Conservation (phyloP, 257 asterid species). For the Thymus quinquecostatus region DNA sequence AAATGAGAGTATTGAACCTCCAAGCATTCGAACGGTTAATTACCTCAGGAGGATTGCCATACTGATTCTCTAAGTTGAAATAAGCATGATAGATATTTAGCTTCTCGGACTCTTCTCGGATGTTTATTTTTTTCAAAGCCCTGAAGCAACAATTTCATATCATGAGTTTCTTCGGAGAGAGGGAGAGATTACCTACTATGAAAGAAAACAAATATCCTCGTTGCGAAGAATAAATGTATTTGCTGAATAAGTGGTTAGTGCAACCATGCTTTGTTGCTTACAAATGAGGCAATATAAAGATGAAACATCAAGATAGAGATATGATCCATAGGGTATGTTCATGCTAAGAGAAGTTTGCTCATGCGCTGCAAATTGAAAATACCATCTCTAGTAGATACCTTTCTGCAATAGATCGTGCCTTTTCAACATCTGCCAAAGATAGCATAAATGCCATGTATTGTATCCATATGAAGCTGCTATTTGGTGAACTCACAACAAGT, state of each 20-base stretch:
- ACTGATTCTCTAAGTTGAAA: conserved; percentile 87
- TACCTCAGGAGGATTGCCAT: conserved; percentile 96
- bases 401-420: conserved; percentile 92
- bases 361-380: not conserved
- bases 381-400: conserved; percentile 47
- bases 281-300: not conserved
- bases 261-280: not conserved
- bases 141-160: conserved; percentile 37
- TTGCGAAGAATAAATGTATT: not conserved
- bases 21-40: not conserved
- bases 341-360: not conserved
- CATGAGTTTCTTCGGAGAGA: conserved; percentile 12
- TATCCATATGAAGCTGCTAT: conserved; percentile 91
- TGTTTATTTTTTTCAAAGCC: conserved; percentile 88
- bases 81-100: conserved; percentile 92
- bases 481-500: conserved; percentile 75
- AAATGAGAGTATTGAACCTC: no score
- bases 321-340: not conserved
- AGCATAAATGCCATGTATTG: conserved; percentile 92
- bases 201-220: not conserved
- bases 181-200: not conserved
- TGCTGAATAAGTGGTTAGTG: not conserved
- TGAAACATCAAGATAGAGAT: not conserved
- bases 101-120: conserved; percentile 92
- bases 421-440: conserved; percentile 80